Percentiles rank a stretch among this genome's conserved stretches.
Conservation (phyloP, 73 alveolate genomes). For the Paramecium biaurelia region DNA sequence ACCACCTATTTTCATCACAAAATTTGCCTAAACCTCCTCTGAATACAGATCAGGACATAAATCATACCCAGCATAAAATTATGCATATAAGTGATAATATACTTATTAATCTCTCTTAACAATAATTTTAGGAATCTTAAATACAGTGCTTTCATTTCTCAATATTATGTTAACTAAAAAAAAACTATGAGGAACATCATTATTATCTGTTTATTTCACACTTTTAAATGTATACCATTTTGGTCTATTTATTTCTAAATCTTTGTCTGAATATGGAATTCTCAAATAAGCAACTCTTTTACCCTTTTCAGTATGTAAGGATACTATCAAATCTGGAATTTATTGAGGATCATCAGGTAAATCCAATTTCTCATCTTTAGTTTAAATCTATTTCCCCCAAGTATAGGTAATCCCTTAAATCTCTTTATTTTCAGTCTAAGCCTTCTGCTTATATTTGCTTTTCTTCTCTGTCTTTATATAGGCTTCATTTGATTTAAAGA, state of each 20-base stretch:
- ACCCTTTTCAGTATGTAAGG: conserved; percentile 58
- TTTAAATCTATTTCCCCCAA: conserved; percentile 44
- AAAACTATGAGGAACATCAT: conserved; percentile 53
- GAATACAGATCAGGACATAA: conserved; percentile 49
- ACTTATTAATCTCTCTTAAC: conserved; percentile 38
- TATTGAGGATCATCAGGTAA: conserved; percentile 77
- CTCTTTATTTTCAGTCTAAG: neutral
- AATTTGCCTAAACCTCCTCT: neutral
- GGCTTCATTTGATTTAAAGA: conserved; percentile 37
- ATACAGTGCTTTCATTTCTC: conserved; percentile 24
- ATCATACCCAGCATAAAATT: conserved; percentile 63
- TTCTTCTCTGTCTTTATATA: conserved; percentile 46
- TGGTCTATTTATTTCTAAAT: conserved; percentile 54
- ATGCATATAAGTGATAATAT: conserved; percentile 30
- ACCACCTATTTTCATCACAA: conserved; percentile 45
- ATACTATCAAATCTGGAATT: conserved; percentile 85
- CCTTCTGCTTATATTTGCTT: conserved; percentile 66
- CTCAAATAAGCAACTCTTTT: conserved; percentile 63
- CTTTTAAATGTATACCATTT: conserved; percentile 60
- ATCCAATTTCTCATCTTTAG: conserved; percentile 65
- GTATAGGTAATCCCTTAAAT: conserved; percentile 9
- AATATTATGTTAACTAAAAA: conserved; percentile 50
- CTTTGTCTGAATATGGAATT: conserved; percentile 19
- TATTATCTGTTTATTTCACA: conserved; percentile 50
- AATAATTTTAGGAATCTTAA: conserved; percentile 5